Evolutionary conservation across 2,329 filamentous ascomycete genomes (phyloP).

Genomic region (Xylaria hypoxylon): DNA sequence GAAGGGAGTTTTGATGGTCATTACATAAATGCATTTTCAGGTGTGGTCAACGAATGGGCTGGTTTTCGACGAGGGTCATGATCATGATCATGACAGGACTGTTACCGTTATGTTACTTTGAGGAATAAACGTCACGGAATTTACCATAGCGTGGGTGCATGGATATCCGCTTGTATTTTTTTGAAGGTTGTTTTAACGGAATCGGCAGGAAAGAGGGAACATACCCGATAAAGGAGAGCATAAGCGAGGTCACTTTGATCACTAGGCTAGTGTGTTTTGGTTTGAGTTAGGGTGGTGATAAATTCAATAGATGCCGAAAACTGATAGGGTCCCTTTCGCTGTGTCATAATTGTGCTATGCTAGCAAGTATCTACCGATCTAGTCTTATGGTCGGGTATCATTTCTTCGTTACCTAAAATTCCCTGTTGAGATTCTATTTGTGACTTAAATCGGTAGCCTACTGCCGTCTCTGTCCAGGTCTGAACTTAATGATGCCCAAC

Average conservation of each 20-base stretch:
- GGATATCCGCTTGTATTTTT: slow-evolving; percentile 30
- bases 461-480: no score
- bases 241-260: slow-evolving; percentile 16
- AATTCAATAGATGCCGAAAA: slow-evolving; percentile 3
- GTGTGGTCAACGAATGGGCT: slow-evolving; percentile 8
- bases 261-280: slow-evolving; percentile 1
- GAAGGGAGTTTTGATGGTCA: slow-evolving; percentile 16
- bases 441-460: no score
- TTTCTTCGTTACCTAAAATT: neutral
- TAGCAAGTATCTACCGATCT: no score
- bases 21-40: slow-evolving; percentile 41
- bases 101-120: neutral
- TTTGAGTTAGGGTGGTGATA: neutral
- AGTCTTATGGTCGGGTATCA: neutral
- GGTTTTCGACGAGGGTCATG: neutral
- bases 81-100: neutral
- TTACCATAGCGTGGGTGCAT: slow-evolving; percentile 23
- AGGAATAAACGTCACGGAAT: slow-evolving; percentile 1
- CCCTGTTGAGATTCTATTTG: no score
- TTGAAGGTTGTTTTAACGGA: slow-evolving; percentile 28
- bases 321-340: neutral
- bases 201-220: slow-evolving; percentile 20
- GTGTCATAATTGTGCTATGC: neutral
- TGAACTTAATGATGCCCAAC: no score
- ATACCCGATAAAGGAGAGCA: slow-evolving; percentile 38